These are phyloP conservation scores for Yamadazyma pseudoaaseri DNA, from an alignment of 1,139 yeast genomes.

Conservation along the genomic window DNA sequence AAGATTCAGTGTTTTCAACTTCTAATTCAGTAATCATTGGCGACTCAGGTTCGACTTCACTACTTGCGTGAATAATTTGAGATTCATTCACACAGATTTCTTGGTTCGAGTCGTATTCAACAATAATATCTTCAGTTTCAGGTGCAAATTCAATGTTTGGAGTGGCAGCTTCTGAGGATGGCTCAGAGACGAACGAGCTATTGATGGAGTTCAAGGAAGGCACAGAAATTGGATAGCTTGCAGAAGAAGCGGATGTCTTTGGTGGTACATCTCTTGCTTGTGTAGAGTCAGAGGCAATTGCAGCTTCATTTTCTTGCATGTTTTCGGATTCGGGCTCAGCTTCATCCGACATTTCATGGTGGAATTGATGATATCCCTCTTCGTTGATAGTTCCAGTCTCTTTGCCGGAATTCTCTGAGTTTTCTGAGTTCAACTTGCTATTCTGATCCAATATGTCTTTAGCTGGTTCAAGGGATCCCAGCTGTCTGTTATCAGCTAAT, in stretches of 20 bases:
- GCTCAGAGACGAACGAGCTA: conserved; percentile 1
- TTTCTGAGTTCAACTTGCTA: too few species aligned
- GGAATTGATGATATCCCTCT: too few species aligned
- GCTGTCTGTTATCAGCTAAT: too few species aligned
- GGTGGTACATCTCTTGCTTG: neutral
- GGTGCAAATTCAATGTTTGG: neutral
- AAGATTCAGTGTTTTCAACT: neutral
- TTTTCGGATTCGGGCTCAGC: conserved; percentile 2
- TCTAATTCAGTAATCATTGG: conserved; percentile 1
- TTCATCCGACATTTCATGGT: too few species aligned
- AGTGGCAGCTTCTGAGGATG: neutral
- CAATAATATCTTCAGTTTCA: neutral
- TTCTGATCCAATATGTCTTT: too few species aligned
- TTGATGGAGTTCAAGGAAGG: conserved; percentile 5
- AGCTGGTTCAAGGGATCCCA: too few species aligned
- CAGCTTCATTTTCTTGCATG: neutral
- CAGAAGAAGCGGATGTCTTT: too few species aligned
- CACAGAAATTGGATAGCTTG: conserved; percentile 2
- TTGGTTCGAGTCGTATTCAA: conserved; percentile 11
- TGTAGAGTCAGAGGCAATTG: neutral
- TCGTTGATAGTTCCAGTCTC: too few species aligned
- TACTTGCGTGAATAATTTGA: conserved; percentile 10
- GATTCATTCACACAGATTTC: conserved; percentile 7
- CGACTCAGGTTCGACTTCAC: conserved; percentile 7
- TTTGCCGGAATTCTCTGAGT: too few species aligned